Base-by-base conservation (phyloP, 2,329 filamentous ascomycete species). In the Penicillium sp. region DNA sequence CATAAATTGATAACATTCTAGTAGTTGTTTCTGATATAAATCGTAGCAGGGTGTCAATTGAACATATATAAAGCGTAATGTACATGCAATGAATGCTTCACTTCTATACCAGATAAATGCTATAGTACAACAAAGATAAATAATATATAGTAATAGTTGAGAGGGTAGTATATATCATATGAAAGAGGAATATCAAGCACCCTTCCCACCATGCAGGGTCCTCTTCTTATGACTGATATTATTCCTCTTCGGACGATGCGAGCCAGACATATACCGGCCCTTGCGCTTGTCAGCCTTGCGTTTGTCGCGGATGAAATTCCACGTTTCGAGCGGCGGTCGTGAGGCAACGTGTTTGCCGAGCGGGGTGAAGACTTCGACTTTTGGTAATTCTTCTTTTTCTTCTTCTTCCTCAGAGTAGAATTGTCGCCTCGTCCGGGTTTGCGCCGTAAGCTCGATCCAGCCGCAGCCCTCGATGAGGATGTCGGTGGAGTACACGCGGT, bases 391-490 rank as follows among this genome's bases (percentile, higher is more conserved):
- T 9, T 46, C 21, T 69, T 67, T 57, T 33, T 63, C 33, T 23
- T 60, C 45, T 20, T 65, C 76, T 26, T 16, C 23, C 2, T 21
- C 11, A 8, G 11, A 16, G 24, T 38, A n/a, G 38, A 7, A 18
- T 21, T 16, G 47, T 14, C 24, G 2, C 38, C 23, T 50, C 11
- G 79, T 83, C 51, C 93, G 84, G 9, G 95, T 84, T 73, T 99
- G 93, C 3, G 87, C 87, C 0, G 86, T 86, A 42, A 99, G 72
- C 73, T 99, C 94, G 2, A 99, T 82, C 89, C 95, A 99, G 7
- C 94, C 94, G 24, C 91, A 87, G 1, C 94, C 91, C 70, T 97
- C 93, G 50, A 99, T 85, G 14, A 99, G 77, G 23, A 99, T 85
- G 68, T 99, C 95, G 0, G 87, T 82, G 8, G 88, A 85, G 59